Base-by-base conservation (phyloP, 1,139 yeast genomes). In the Suhomyces choctaworum region DNA sequence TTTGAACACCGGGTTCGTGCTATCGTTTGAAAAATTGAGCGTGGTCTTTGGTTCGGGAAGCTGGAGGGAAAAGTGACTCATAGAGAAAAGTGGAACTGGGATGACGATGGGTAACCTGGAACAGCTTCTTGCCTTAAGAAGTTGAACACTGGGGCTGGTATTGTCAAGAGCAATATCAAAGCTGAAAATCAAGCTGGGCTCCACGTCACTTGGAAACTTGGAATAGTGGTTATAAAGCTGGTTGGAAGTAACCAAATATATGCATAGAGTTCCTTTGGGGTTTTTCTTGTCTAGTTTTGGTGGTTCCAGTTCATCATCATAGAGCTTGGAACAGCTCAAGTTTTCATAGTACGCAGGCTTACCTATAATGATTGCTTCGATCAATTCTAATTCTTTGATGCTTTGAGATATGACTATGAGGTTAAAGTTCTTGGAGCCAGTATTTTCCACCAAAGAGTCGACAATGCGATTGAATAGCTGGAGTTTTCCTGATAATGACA, bases 331-430 rank as follows among this genome's bases (percentile, higher is more conserved):
- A 11, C 84, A 82, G 26, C 85, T 77, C 39, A 79, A 69, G 48
- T 87, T 72, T 42, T 71, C 71, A 50, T 82, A 80, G 40, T 68
- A 66, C 19, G 80, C 55, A 25, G 65, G 57, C 48, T 82, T 78
- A 0, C 92, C 92, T 19, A 82, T 64, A 13, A 82, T 55, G 16
- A 80, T 60, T 0, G 87, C 82, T 52, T 84, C 94, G 4, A 84
- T 66, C 27, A 82, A 59, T 49, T 84, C 94, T 48, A 84, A 58
- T 51, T 83, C 92, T 48, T 82, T 80, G 22, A 81, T 70, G 45
- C 70, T 75, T 26, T 73, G 73, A 0, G 87, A 81, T 4, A 80
- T 73, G n/a, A 83, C 67, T 27, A 79, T 59, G 15, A 81, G 51
- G 25, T 71, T 57, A 41, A 37, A 46, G 10, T 37, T 37, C 8